These are phyloP conservation scores for Sphaerostilbella broomeana DNA, from an alignment of 2,329 filamentous ascomycete genomes.

Conservation along the genomic window DNA sequence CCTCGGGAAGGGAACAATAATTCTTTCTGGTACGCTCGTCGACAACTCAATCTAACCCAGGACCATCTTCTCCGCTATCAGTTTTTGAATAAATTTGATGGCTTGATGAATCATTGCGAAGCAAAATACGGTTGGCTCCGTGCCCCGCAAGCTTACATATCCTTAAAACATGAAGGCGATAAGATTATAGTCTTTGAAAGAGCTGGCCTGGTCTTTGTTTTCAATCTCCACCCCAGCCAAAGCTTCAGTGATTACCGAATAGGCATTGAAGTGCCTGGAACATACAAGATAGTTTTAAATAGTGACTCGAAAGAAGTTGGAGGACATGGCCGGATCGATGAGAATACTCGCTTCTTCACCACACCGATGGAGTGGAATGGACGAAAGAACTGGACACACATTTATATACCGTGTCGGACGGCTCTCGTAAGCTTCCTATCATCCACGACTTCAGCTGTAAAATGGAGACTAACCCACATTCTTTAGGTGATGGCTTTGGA, in stretches of 20 bases:
- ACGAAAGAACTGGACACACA: slow-evolving; percentile 81
- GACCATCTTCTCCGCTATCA: slow-evolving; percentile 80
- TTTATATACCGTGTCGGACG: slow-evolving; percentile 80
- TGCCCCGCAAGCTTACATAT: slow-evolving; percentile 80
- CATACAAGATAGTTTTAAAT: slow-evolving; percentile 80
- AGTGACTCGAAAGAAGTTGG: slow-evolving; percentile 72
- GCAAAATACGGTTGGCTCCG: slow-evolving; percentile 88
- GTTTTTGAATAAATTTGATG: slow-evolving; percentile 90
- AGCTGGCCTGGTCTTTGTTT: slow-evolving; percentile 82
- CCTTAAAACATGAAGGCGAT: slow-evolving; percentile 86
- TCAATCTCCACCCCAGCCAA: slow-evolving; percentile 84
- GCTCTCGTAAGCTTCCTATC: slow-evolving; percentile 58
- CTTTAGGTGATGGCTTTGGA: slow-evolving; percentile 8
- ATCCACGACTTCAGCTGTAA: background rate
- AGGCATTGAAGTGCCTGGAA: slow-evolving; percentile 76
- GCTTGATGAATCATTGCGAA: slow-evolving; percentile 82
- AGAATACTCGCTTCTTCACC: slow-evolving; percentile 84
- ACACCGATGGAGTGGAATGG: slow-evolving; percentile 86
- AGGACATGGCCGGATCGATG: slow-evolving; percentile 70
- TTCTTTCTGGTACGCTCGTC: slow-evolving; percentile 88
- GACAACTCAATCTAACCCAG: slow-evolving; percentile 88
- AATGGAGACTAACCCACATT: background rate
- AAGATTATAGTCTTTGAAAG: slow-evolving; percentile 96
- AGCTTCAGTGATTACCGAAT: slow-evolving; percentile 92
- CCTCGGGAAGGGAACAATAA: slow-evolving; percentile 88